A percentile compares a stretch with the other conserved stretches of the same genome.
Evolutionary conservation across 2,329 filamentous ascomycete species (phyloP).

Genomic region (Verticillium nubilum): DNA sequence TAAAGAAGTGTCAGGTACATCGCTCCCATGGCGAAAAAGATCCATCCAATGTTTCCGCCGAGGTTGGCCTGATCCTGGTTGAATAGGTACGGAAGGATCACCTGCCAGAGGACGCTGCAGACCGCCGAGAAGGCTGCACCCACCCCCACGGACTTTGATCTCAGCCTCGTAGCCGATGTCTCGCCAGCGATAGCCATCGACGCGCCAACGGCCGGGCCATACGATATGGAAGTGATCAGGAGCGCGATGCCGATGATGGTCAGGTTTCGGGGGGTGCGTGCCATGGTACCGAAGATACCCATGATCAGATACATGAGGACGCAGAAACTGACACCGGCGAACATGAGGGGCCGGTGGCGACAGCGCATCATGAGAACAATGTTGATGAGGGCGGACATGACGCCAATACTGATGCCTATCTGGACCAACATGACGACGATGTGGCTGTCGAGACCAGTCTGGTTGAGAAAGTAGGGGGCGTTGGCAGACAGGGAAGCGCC

Average conservation of each 20-base stretch:
- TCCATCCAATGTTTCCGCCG: slow-evolving; percentile 32
- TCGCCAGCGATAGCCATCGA: slow-evolving; percentile 11
- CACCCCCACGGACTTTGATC: slow-evolving; percentile 9
- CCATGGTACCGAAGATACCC: slow-evolving; percentile 14
- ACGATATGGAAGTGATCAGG: slow-evolving; percentile 13
- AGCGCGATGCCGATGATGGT: slow-evolving; percentile 14
- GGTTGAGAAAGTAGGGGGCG: slow-evolving; percentile 18
- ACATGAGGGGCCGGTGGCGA: slow-evolving; percentile 15
- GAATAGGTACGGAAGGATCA: slow-evolving; percentile 21
- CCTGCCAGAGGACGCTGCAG: slow-evolving; percentile 10
- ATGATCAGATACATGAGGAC: slow-evolving; percentile 14
- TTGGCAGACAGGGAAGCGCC: slow-evolving; percentile 15
- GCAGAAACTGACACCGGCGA: slow-evolving; percentile 12
- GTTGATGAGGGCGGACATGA: slow-evolving; percentile 13
- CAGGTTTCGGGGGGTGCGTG: slow-evolving; percentile 9
- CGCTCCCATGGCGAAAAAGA: slow-evolving; percentile 27
- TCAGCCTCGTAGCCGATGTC: slow-evolving; percentile 7
- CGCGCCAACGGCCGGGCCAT: slow-evolving; percentile 15
- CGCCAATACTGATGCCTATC: slow-evolving; percentile 13
- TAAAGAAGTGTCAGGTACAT: slow-evolving; percentile 19
- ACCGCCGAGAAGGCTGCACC: slow-evolving; percentile 7
- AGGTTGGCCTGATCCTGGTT: slow-evolving; percentile 26
- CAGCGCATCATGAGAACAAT: slow-evolving; percentile 15
- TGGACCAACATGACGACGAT: slow-evolving; percentile 15
- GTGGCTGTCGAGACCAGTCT: slow-evolving; percentile 13